A percentile compares a stretch with the other conserved stretches of the same genome.
phyloP scores from a whole-genome alignment of 2,329 filamentous ascomycete genomes.

The Trichoderma harzianum region DNA sequence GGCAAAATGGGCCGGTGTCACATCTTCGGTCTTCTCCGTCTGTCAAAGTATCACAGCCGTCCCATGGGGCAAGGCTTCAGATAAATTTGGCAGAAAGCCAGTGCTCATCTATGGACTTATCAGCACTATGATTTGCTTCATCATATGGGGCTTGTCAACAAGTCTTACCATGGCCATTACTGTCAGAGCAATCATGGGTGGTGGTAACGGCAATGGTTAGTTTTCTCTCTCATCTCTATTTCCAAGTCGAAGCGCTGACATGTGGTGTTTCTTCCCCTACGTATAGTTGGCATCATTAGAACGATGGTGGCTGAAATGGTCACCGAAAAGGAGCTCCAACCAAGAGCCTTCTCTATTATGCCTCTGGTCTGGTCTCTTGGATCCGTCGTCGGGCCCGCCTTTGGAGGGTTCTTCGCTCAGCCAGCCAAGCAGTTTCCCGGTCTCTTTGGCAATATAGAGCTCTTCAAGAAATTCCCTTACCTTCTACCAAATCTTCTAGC shows the following conservation, averaged over 20 bases:
- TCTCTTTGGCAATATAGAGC: slow-evolving; percentile 62
- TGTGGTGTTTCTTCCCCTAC: not conserved
- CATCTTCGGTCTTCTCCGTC: slow-evolving; percentile 68
- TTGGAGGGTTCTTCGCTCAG: slow-evolving; percentile 82
- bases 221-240: slow-evolving; percentile 19
- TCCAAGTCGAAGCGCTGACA: not conserved
- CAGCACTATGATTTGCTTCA: slow-evolving; percentile 75
- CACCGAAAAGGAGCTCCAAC: slow-evolving; percentile 79
- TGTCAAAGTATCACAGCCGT: slow-evolving; percentile 70
- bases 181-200: slow-evolving; percentile 73
- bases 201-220: slow-evolving; percentile 78
- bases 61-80: slow-evolving; percentile 72
- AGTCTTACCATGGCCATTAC: slow-evolving; percentile 76
- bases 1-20: slow-evolving; percentile 76
- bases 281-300: slow-evolving; percentile 76
- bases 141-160: slow-evolving; percentile 81
- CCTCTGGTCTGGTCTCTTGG: slow-evolving; percentile 86
- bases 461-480: slow-evolving; percentile 78
- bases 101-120: slow-evolving; percentile 70
- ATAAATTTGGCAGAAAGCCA: slow-evolving; percentile 77
- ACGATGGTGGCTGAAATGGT: slow-evolving; percentile 94
- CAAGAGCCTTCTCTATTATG: slow-evolving; percentile 89
- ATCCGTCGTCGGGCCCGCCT: slow-evolving; percentile 79
- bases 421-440: slow-evolving; percentile 71
- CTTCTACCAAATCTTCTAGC: slow-evolving; percentile 78